These are phyloP conservation scores for Colletotrichum theobromicola DNA, from an alignment of 2,329 filamentous ascomycete species.

Conservation along the genomic window DNA sequence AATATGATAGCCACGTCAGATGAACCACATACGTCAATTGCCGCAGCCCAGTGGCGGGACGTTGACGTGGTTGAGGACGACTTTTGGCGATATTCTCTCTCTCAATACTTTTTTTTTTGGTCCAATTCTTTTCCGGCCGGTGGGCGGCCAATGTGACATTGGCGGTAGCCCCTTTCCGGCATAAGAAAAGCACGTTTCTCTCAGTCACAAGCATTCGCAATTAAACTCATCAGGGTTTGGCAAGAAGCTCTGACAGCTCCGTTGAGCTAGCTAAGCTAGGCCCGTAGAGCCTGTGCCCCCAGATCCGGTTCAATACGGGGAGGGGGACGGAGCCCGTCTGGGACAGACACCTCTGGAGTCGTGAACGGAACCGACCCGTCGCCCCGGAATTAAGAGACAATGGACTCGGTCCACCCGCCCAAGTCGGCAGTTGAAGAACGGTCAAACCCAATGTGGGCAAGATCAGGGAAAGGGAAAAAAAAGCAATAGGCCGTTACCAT, in stretches of 20 bases:
- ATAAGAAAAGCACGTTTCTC: not conserved
- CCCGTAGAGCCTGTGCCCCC: not conserved
- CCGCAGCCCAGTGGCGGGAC: not conserved
- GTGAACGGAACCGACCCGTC: not conserved
- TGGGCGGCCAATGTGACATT: not conserved
- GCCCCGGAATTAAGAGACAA: not conserved
- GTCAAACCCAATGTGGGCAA: not conserved
- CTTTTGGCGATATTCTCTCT: not conserved
- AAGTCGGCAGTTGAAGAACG: slow-evolving; percentile 1
- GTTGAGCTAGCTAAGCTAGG: not conserved
- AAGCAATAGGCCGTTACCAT: not conserved
- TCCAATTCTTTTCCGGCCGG: not conserved
- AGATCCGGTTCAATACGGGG: not conserved
- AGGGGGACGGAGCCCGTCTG: not conserved
- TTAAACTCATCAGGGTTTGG: not conserved
- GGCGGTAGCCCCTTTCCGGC: no score
- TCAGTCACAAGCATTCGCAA: not conserved
- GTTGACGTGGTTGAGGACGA: not conserved
- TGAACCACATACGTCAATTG: not conserved
- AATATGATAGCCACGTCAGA: not conserved
- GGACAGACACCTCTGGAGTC: not conserved
- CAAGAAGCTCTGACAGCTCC: not conserved
- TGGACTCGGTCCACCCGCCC: not conserved
- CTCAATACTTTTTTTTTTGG: not conserved
- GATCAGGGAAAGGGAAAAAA: not conserved